A percentile compares a stretch with the other conserved stretches of the same genome.
These are phyloP conservation scores for Blastobotrys elegans DNA, from an alignment of 1,139 yeast genomes.

Conservation along the genomic window DNA sequence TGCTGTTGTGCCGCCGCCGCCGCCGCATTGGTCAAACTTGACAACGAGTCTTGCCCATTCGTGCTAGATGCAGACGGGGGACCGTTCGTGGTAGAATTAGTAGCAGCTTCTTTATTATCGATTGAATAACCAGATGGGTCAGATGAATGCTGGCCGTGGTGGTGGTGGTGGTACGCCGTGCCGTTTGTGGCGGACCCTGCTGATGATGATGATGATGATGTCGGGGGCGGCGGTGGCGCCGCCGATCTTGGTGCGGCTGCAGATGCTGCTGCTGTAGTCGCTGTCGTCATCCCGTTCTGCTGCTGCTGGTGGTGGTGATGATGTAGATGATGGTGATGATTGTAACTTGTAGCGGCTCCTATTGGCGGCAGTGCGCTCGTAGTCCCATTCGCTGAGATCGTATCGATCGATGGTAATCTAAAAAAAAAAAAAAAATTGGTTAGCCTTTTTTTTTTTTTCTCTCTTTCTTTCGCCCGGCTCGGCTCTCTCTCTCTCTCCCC, in stretches of 20 bases:
- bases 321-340: neutral
- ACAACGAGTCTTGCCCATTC: neutral
- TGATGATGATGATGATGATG: neutral
- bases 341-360: neutral
- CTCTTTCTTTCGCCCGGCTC: neutral
- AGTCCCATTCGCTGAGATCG: neutral
- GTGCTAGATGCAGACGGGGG: neutral
- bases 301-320: too few species aligned
- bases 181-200: neutral
- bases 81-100: neutral
- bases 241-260: slow-evolving; percentile 2
- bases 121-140: neutral
- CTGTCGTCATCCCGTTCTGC: slow-evolving; percentile 7
- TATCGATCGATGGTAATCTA: slow-evolving; percentile 1
- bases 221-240: neutral
- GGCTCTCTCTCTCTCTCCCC: too few species aligned
- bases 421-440: neutral
- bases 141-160: neutral
- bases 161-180: neutral
- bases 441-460: neutral
- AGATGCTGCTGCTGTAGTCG: slow-evolving; percentile 4
- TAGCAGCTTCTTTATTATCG: neutral
- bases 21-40: neutral
- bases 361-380: slow-evolving; percentile 1
- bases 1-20: too few species aligned